Base-by-base conservation (phyloP, 179 eudicot species). In the Dionaea muscipula region DNA sequence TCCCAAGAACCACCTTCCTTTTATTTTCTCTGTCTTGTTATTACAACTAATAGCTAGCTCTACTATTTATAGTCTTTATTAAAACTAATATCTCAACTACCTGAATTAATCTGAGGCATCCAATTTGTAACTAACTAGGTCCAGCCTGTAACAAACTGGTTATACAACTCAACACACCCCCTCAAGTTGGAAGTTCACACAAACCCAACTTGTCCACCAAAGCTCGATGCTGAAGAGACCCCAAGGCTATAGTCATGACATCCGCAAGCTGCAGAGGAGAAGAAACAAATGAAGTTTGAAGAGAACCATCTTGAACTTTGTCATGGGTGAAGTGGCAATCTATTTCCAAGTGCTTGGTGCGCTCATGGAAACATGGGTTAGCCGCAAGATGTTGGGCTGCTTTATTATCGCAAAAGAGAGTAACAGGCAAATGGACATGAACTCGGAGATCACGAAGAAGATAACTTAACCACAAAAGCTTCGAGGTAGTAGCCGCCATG, bases 311-410 rank as follows among this genome's bases (percentile, higher is more conserved):
- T 14, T 13, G 17, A 40, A 40, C 2, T 14, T 13, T 14, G 2
- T 18, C 35, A 14, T 15, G 55, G 8, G 7, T 15, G 7, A 51
- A 25, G 23, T 26, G 35, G 6, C 40, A 27, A 13, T 33, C 57
- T 6, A 20, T 53, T 7, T 35, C 41, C 1, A 53, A 1, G 17
- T 53, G 57, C 28, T 53, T 53, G n/a, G 57, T 53, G 24, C 57
- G 22, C 28, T 53, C 40, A n/a, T 53, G 41, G 17, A 51, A 51
- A 9, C 12, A 8, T 11, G 55, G 37, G 23, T 51, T 51, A 21
- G 37, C 31, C 6, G 20, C 40, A 18, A 53, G 27, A 10, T 53
- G 57, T n/a, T 4, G 37, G 7, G 40, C 9, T 12, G 40, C 49
- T 18, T 17, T 3, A 20, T 45, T 45, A 21, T 45, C 49, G 17